A percentile compares a stretch with the other conserved stretches of the same genome.
phyloP scores from a whole-genome alignment of 148 eudicot genomes.

The Hydrangea macrophylla region DNA sequence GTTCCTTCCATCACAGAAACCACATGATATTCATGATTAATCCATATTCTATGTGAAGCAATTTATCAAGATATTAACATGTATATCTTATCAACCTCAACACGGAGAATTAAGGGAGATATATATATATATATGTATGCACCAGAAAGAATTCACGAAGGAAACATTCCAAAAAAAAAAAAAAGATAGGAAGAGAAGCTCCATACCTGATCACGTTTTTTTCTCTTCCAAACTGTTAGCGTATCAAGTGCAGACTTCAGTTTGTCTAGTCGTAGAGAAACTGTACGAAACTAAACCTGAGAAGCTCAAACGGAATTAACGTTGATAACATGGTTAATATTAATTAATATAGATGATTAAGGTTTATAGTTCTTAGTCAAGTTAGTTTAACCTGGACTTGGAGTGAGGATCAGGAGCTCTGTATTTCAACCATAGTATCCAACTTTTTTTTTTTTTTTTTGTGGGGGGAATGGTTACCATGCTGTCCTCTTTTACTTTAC shows the following conservation, averaged over 20 bases:
- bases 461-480: too few relatives aligned
- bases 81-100: too few relatives aligned
- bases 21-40: not conserved
- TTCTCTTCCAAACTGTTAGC: constrained; percentile 61
- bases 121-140: too few relatives aligned
- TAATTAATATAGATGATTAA: not conserved
- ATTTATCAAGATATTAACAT: not conserved
- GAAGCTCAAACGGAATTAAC: not conserved
- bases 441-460: too few relatives aligned
- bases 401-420: too few relatives aligned
- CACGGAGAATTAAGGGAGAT: too few relatives aligned
- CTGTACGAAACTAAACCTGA: too few relatives aligned
- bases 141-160: not conserved
- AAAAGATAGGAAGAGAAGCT: not conserved
- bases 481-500: too few relatives aligned
- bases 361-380: not conserved
- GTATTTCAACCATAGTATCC: too few relatives aligned
- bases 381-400: not conserved
- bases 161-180: not conserved
- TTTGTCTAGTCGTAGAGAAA: not conserved
- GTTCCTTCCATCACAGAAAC: not conserved
- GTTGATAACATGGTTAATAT: not conserved
- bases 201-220: constrained; percentile 66
- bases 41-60: not conserved
- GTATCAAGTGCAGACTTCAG: too few relatives aligned